Evolutionary conservation across 1,139 yeast genomes (phyloP).

Genomic region (Saccharomyces pastorianus): DNA sequence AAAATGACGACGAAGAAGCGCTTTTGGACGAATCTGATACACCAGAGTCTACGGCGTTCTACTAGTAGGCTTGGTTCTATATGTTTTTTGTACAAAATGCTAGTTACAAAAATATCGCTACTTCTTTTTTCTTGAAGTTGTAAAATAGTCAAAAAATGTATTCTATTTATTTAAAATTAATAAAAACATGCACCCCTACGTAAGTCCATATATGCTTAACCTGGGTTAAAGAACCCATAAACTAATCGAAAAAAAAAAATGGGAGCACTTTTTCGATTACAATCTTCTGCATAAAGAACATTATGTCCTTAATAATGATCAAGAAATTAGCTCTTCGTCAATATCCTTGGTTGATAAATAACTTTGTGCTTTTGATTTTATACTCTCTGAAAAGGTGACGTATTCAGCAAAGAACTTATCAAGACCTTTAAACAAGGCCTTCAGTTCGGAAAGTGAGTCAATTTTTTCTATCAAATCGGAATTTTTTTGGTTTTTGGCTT

Average conservation of each 20-base stretch:
- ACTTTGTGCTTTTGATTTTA: constrained; percentile 33
- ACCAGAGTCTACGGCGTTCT: constrained; percentile 8
- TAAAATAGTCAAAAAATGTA: not conserved
- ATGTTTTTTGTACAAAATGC: not conserved
- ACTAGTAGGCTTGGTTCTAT: constrained; percentile 1
- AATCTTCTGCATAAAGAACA: too few relatives aligned
- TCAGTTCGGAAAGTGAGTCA: constrained; percentile 39
- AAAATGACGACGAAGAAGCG: constrained; percentile 18
- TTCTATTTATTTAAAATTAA: too few relatives aligned
- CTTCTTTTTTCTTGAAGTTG: not conserved
- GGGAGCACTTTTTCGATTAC: too few relatives aligned
- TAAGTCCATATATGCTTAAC: too few relatives aligned
- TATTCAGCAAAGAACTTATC: constrained; percentile 43
- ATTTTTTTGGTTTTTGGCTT: constrained; percentile 27
- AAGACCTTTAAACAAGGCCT: constrained; percentile 46
- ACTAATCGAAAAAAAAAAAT: too few relatives aligned
- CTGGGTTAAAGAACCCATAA: too few relatives aligned
- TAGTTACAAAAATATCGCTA: not conserved
- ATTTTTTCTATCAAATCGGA: constrained; percentile 34
- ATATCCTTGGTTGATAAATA: constrained; percentile 30
- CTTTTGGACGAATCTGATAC: constrained; percentile 5
- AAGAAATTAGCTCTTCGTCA: constrained; percentile 4
- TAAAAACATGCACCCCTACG: too few relatives aligned
- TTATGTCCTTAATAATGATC: too few relatives aligned
- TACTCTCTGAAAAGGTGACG: constrained; percentile 36